phyloP scores from a whole-genome alignment of 225 moss, liverwort and hornwort species.

The Marchantia paleacea region DNA sequence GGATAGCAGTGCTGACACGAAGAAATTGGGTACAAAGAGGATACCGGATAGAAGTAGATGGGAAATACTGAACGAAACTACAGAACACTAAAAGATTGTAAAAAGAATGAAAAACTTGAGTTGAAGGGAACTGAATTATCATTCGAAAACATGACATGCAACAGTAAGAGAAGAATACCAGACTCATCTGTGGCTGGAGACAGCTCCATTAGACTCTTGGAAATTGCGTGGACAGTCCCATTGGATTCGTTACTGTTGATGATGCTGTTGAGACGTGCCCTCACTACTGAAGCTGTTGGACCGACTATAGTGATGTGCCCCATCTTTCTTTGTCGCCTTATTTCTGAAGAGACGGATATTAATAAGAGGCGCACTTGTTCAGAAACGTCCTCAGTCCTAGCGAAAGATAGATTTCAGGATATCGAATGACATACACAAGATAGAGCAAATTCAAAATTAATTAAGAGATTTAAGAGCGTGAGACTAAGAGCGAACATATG shows the following conservation, averaged over 20 bases:
- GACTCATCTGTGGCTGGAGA: background rate
- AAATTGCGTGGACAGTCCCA: constrained; percentile 6
- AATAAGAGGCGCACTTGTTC: background rate
- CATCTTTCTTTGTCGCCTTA: constrained; percentile 88
- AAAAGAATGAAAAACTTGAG: too few species aligned
- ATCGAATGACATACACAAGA: background rate
- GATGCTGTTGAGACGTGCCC: constrained; percentile 61
- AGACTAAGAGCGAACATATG: background rate
- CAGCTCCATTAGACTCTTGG: background rate
- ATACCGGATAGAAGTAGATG: too few species aligned
- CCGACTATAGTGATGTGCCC: constrained; percentile 89
- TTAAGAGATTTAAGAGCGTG: background rate
- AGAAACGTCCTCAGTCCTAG: background rate
- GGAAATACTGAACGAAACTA: too few species aligned
- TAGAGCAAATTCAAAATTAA: background rate
- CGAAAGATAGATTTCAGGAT: background rate
- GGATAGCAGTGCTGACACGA: too few species aligned
- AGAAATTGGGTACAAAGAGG: too few species aligned
- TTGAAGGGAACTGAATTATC: too few species aligned
- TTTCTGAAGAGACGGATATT: constrained; percentile 40
- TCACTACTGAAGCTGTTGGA: constrained; percentile 48
- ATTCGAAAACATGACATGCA: background rate
- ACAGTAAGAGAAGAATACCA: background rate
- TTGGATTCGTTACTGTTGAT: constrained; percentile 30
- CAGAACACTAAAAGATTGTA: too few species aligned